Conservation (phyloP, 2,329 filamentous ascomycete genomes). For the Penicillium aurantiogriseum region DNA sequence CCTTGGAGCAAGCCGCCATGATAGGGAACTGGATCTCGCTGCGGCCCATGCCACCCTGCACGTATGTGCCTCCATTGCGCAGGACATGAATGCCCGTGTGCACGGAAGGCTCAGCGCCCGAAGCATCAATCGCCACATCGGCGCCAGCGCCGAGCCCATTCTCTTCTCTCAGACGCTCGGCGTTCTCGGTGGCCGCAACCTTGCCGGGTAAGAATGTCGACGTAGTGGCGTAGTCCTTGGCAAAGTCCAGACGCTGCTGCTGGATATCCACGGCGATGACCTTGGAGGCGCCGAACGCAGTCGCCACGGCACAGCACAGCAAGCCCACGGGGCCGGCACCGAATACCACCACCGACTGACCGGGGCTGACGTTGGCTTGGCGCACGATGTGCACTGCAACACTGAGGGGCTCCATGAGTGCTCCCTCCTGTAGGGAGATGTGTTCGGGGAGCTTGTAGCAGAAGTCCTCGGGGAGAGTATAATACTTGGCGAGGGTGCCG, state of each 20-base stretch:
- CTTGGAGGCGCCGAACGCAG: constrained; percentile 78
- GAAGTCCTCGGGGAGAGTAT: constrained; percentile 79
- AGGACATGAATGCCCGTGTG: constrained; percentile 71
- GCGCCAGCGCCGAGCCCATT: constrained; percentile 65
- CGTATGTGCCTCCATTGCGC: constrained; percentile 69
- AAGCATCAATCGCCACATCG: constrained; percentile 78
- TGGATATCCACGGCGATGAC: constrained; percentile 89
- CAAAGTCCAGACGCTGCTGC: constrained; percentile 74
- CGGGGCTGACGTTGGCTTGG: constrained; percentile 69
- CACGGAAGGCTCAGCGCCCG: constrained; percentile 74
- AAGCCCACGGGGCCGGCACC: constrained; percentile 85
- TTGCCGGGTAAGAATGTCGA: constrained; percentile 60
- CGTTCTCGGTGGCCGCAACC: constrained; percentile 68
- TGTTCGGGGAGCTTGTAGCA: constrained; percentile 83
- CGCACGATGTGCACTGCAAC: constrained; percentile 83
- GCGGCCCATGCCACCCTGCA: constrained; percentile 89
- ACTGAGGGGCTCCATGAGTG: constrained; percentile 82
- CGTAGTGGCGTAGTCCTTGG: constrained; percentile 62
- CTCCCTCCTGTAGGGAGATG: constrained; percentile 80
- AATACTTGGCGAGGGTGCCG: constrained; percentile 86
- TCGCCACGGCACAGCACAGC: constrained; percentile 81
- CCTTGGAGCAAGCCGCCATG: constrained; percentile 83
- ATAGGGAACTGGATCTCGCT: constrained; percentile 88
- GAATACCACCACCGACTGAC: constrained; percentile 77
- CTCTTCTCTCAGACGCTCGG: constrained; percentile 62